A percentile compares a stretch with the other conserved stretches of the same genome.
phyloP scores from a whole-genome alignment of 2,329 filamentous ascomycete species.

The Aspergillus sp. region DNA sequence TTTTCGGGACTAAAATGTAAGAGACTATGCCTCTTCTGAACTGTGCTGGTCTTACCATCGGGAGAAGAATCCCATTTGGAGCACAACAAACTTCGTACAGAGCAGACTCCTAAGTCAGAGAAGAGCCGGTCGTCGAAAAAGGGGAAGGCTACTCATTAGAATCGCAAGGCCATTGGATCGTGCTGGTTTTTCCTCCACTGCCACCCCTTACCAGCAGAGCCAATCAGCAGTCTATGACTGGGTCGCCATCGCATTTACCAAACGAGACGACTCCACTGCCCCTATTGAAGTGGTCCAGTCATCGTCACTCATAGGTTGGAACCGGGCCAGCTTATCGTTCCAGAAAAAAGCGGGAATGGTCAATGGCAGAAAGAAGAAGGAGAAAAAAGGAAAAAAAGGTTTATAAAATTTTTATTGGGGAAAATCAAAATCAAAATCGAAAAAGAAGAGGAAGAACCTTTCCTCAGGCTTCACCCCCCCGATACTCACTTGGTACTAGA shows the following conservation, averaged over 20 bases:
- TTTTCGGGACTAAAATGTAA: too few relatives aligned
- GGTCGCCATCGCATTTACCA: slow-evolving; percentile 9
- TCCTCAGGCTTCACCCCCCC: not conserved
- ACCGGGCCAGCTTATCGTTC: slow-evolving; percentile 14
- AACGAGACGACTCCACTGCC: slow-evolving; percentile 14
- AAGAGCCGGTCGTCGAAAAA: slow-evolving; percentile 12
- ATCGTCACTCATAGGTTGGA: not conserved
- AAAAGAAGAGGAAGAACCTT: not conserved
- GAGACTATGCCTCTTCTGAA: too few relatives aligned
- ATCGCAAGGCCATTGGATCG: slow-evolving; percentile 12
- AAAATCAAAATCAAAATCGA: not conserved
- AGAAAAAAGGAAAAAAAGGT: not conserved
- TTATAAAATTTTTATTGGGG: not conserved
- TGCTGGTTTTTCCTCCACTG: slow-evolving; percentile 3
- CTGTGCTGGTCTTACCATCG: too few relatives aligned
- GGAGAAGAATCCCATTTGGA: too few relatives aligned
- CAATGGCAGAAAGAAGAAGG: not conserved
- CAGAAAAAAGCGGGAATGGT: slow-evolving; percentile 17
- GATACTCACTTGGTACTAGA: too few relatives aligned
- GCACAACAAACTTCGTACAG: too few relatives aligned
- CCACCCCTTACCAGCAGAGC: slow-evolving; percentile 2
- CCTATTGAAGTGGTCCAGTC: slow-evolving; percentile 13
- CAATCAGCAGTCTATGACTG: slow-evolving; percentile 2
- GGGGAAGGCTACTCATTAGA: slow-evolving; percentile 5
- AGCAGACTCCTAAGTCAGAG: too few relatives aligned